Evolutionary conservation across 331 rosid species (phyloP), one percentile per base, ranked within the genome.

Genomic region (Pyracantha coccinea): DNA sequence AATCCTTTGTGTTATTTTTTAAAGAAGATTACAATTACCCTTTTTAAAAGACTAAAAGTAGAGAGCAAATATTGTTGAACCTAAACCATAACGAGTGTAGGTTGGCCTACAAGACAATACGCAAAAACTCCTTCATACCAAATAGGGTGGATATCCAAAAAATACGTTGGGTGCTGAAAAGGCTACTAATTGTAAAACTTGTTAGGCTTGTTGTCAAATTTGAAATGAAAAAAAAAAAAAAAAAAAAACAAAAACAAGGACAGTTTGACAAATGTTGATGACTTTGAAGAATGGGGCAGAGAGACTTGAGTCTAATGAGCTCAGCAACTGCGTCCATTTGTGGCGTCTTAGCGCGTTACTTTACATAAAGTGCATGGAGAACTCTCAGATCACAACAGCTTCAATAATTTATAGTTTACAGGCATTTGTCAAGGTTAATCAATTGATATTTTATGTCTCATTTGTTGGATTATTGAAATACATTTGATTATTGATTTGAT

Each of bases 331-430:
- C 80, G 57, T 78, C 73, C 57, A 31, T 82, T 79, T 67, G 74
- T 73, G 66, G 79, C 80, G 24, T 80, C 44, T 69, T 78, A 45
- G 13, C 57, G 64, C 33, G 23, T 68, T 82, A 78, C 52, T 83
- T 85, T 88, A 73, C 79, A 76, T 68, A 82, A 88, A 81, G 88
- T 80, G 86, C 81, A 77, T 58, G 82, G n/a, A 63, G 73, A 67
- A 80, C 25, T 19, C 12, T 41, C n/a, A 69, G 60, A 63, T 52
- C 32, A 58, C 69, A 76, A 50, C 84, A 79, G 62, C 72, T 79
- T 68, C 68, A 45, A 66, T 58, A 75, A 52, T 57, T 31, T 76
- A 73, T 27, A 61, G 15, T 50, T 45, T 28, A 59, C 69, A 6
- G 38, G 64, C 72, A 23, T 7, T 32, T 15, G 67, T 69, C 12